These are phyloP conservation scores for Insectozyma bohioensis DNA, from an alignment of 1,139 yeast species.

Conservation along the genomic window DNA sequence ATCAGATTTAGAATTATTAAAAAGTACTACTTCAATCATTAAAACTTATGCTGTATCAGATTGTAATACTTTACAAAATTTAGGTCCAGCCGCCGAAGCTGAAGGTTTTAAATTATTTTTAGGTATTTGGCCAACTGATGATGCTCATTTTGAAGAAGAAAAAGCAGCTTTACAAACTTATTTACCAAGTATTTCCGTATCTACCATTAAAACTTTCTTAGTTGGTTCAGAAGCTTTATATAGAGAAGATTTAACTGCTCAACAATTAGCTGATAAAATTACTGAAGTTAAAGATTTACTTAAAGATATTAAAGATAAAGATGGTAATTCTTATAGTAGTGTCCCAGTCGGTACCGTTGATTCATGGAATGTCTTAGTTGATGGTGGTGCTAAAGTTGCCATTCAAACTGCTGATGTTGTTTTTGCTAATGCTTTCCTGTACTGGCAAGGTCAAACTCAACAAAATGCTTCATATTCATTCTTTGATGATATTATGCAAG, in stretches of 20 bases:
- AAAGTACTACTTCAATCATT: constrained; percentile 57
- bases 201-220: constrained; percentile 68
- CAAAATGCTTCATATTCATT: constrained; percentile 81
- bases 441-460: constrained; percentile 96
- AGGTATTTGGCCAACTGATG: constrained; percentile 92
- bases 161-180: constrained; percentile 63
- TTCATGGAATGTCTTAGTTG: constrained; percentile 91
- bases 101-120: constrained; percentile 72
- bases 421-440: constrained; percentile 92
- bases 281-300: constrained; percentile 56
- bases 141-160: constrained; percentile 68
- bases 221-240: constrained; percentile 94
- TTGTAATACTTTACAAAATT: constrained; percentile 77
- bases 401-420: constrained; percentile 80
- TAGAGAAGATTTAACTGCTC: constrained; percentile 77
- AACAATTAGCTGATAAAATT: constrained; percentile 64
- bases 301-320: constrained; percentile 64
- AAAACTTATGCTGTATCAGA: constrained; percentile 86
- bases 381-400: constrained; percentile 67
- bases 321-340: constrained; percentile 72
- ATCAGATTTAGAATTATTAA: constrained; percentile 57
- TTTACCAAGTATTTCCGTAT: constrained; percentile 67
- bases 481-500: constrained; percentile 96
- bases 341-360: constrained; percentile 90
- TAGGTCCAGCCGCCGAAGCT: constrained; percentile 83